Percentiles rank a stretch among this genome's conserved stretches.
Evolutionary conservation across 2,329 filamentous ascomycete genomes (phyloP).

Genomic region (Fusarium anguioides): DNA sequence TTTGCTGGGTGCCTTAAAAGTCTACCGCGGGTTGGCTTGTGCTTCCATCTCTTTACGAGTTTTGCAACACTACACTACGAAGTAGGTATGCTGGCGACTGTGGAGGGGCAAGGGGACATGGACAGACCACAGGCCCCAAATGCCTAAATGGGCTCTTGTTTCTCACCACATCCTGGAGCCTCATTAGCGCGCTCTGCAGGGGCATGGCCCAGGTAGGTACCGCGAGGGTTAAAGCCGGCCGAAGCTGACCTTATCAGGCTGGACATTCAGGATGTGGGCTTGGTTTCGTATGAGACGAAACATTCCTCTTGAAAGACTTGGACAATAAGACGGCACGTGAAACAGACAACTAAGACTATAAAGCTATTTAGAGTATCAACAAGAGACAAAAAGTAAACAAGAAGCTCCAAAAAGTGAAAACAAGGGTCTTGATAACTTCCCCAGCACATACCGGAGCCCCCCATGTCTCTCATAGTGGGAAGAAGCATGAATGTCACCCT

Average conservation of each 20-base stretch:
- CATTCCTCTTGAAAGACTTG: conserved; percentile 11
- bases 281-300: neutral
- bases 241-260: conserved; percentile 11
- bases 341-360: neutral
- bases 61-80: conserved; percentile 12
- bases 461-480: conserved; percentile 40
- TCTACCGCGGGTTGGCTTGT: conserved; percentile 15
- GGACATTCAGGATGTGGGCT: neutral
- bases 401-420: conserved; percentile 23
- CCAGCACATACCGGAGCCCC: conserved; percentile 35
- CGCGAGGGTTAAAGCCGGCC: conserved; percentile 28
- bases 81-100: neutral
- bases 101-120: conserved; percentile 11
- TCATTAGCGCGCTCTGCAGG: conserved; percentile 32
- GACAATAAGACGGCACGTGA: neutral
- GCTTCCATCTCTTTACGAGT: conserved; percentile 20
- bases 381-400: neutral
- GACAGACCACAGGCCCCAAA: conserved; percentile 2
- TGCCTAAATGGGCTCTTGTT: conserved; percentile 27
- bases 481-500: conserved; percentile 47
- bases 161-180: conserved; percentile 33
- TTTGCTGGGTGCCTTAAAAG: conserved; percentile 10
- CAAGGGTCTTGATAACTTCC: conserved; percentile 39
- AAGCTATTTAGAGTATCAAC: neutral
- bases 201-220: conserved; percentile 1